These are phyloP conservation scores for Gaeumannomyces tritici DNA, from an alignment of 2,329 filamentous ascomycete species.

Conservation along the genomic window DNA sequence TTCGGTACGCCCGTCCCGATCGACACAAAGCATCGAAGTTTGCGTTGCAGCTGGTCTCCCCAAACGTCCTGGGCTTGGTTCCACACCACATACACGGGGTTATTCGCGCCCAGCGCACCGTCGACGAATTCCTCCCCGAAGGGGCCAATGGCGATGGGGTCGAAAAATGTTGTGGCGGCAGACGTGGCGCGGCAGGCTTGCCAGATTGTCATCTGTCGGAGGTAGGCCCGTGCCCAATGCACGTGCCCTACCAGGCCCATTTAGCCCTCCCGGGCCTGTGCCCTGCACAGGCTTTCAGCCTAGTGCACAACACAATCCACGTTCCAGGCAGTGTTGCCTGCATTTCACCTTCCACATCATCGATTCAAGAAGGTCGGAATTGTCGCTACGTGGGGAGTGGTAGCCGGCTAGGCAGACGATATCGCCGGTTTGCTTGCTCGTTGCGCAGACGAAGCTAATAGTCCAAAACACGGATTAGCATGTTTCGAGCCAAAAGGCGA, in stretches of 20 bases:
- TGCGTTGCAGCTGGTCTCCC: slow-evolving; percentile 17
- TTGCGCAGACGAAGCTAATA: slow-evolving; percentile 14
- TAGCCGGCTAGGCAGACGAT: slow-evolving; percentile 10
- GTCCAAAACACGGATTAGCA: neutral
- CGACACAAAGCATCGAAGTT: slow-evolving; percentile 25
- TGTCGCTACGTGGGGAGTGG: slow-evolving; percentile 5
- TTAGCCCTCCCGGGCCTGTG: too few species aligned
- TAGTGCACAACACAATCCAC: too few species aligned
- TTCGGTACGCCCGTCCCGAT: slow-evolving; percentile 27
- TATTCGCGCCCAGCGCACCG: slow-evolving; percentile 28
- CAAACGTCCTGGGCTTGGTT: slow-evolving; percentile 26
- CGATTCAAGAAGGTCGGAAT: slow-evolving; percentile 1
- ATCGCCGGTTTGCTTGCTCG: slow-evolving; percentile 9
- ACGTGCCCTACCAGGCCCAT: too few species aligned
- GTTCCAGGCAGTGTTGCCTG: too few species aligned
- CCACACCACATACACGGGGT: slow-evolving; percentile 30
- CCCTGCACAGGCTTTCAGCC: too few species aligned
- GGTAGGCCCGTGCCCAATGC: too few species aligned
- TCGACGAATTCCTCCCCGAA: slow-evolving; percentile 20
- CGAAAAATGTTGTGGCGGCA: slow-evolving; percentile 11
- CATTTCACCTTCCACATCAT: too few species aligned
- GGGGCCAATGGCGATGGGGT: slow-evolving; percentile 11
- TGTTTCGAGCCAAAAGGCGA: neutral
- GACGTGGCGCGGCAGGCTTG: slow-evolving; percentile 12
- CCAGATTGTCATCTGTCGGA: slow-evolving; percentile 13